A percentile compares a stretch with the other conserved stretches of the same genome.
These are phyloP conservation scores for Populus simonii DNA, from an alignment of 345 rosid genomes.

Conservation along the genomic window DNA sequence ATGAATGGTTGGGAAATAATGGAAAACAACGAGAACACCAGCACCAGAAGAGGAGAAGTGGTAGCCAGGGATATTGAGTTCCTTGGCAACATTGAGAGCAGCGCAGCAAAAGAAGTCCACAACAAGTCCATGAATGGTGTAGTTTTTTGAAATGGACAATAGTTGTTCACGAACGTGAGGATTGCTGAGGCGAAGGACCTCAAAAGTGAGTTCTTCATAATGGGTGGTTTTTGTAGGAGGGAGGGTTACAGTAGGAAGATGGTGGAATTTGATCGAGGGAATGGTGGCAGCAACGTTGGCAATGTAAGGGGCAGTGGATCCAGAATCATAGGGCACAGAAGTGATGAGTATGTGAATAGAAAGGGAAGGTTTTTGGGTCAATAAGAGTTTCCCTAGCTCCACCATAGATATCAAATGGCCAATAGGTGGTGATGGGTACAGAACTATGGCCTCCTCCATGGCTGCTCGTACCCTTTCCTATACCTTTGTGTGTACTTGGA, in stretches of 20 bases:
- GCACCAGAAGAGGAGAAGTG: constrained; percentile 17
- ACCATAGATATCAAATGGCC: constrained; percentile 75
- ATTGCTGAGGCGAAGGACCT: constrained; percentile 14
- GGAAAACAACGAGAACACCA: not conserved
- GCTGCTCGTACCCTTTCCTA: not conserved
- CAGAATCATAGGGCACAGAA: constrained; percentile 40
- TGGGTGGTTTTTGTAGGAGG: not conserved
- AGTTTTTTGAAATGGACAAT: not conserved
- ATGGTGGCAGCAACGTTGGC: constrained; percentile 14
- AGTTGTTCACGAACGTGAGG: constrained; percentile 24
- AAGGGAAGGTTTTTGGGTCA: constrained; percentile 47
- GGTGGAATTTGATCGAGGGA: constrained; percentile 26
- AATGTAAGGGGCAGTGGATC: constrained; percentile 34
- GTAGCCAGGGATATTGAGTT: constrained; percentile 25
- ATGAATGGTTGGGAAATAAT: constrained; percentile 17
- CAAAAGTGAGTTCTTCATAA: constrained; percentile 11
- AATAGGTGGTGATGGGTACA: constrained; percentile 63
- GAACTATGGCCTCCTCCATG: constrained; percentile 40
- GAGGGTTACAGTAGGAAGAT: constrained; percentile 24
- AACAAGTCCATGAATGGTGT: constrained; percentile 19
- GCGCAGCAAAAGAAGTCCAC: constrained; percentile 27
- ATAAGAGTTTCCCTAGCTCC: constrained; percentile 58
- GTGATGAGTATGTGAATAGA: constrained; percentile 46
- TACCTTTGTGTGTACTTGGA: too few species aligned
- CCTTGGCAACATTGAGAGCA: constrained; percentile 9